Evolutionary conservation across 371 early-diverging fungal genomes (phyloP), one percentile per base, ranked within the genome.

Genomic region (Globomyces sp.): DNA sequence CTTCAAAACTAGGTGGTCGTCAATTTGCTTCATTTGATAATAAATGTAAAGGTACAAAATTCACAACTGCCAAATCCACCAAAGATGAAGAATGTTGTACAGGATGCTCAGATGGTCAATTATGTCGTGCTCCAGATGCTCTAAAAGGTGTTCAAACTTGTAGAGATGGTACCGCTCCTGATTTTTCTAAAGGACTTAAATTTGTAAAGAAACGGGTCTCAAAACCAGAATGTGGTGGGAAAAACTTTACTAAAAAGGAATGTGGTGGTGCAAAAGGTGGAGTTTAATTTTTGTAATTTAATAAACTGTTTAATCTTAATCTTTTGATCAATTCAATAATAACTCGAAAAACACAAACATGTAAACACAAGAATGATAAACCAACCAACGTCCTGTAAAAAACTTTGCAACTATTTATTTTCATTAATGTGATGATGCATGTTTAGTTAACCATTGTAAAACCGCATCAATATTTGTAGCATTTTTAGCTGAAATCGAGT

Each of bases 401-500:
- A 24, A 24, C 24, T 24, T 24, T 24, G 24, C 24, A 24, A 24
- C 24, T 24, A 24, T 24, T 24, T 24, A 24, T 24, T 24, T 24
- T 24, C 24, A 24, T 47, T 47, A 47, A 6, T 47, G 6, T 13
- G 65, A 66, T 4, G 57, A 68, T 6, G 89, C 89, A 60, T 89
- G 86, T 80, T 92, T 92, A 71, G 91, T 94, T 71, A 99, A 80
- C 99, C 99, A 99, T 76, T 95, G 90, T 47, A 96, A 82, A 43
- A 98, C 96, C 45, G 95, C 85, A 75, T 97, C 97, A 71, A 99
- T 97, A 78, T 99, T 99, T 65, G 92, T 90, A 71, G 92, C 88
- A 71, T 97, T 96, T 78, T 96, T 95, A 68, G 99, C 97, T 41
- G 99, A 99, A 63, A 99, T 94, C 24, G 99, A 98, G 80, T 99